phyloP scores from a whole-genome alignment of 2,329 filamentous ascomycete species.

The Hypocrella siamensis region DNA sequence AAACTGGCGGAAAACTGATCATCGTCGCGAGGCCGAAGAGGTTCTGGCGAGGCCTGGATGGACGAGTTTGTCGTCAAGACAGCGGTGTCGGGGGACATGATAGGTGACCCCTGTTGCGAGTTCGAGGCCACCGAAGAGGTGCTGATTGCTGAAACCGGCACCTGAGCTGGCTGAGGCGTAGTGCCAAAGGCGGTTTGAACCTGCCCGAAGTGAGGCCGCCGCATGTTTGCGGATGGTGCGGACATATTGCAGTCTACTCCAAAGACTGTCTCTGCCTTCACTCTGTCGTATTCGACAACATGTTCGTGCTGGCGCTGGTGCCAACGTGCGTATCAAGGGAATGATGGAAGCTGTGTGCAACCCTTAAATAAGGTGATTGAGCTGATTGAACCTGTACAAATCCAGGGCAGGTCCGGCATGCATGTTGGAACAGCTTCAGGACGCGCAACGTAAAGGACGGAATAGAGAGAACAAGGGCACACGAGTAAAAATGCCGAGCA shows the following conservation, averaged over 20 bases:
- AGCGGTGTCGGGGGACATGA: conserved; percentile 37
- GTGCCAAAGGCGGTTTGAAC: conserved; percentile 29
- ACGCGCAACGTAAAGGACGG: conserved; percentile 3
- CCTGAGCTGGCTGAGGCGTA: conserved; percentile 4
- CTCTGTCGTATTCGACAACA: conserved; percentile 11
- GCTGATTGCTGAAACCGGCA: conserved; percentile 38
- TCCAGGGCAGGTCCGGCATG: conserved; percentile 15
- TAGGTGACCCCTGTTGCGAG: conserved; percentile 38
- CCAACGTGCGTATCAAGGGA: conserved; percentile 10
- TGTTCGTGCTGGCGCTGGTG: conserved; percentile 7
- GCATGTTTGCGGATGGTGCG: conserved; percentile 21
- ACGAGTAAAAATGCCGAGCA: conserved; percentile 2
- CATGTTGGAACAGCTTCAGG: conserved; percentile 17
- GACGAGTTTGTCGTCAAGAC: conserved; percentile 45
- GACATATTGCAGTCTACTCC: conserved; percentile 23
- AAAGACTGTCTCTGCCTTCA: conserved; percentile 8
- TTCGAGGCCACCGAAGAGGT: conserved; percentile 39
- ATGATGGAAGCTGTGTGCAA: conserved; percentile 7
- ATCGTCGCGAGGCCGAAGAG: conserved; percentile 36
- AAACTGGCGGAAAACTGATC: conserved; percentile 39
- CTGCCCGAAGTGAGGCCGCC: conserved; percentile 27
- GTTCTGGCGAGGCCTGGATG: conserved; percentile 51
- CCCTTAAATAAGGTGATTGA: conserved; percentile 14
- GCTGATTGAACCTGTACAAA: conserved; percentile 22
- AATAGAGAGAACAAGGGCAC: conserved; percentile 5